Evolutionary conservation across 768 basidiomycete genomes (phyloP).

Genomic region (Leccinum obscurum): DNA sequence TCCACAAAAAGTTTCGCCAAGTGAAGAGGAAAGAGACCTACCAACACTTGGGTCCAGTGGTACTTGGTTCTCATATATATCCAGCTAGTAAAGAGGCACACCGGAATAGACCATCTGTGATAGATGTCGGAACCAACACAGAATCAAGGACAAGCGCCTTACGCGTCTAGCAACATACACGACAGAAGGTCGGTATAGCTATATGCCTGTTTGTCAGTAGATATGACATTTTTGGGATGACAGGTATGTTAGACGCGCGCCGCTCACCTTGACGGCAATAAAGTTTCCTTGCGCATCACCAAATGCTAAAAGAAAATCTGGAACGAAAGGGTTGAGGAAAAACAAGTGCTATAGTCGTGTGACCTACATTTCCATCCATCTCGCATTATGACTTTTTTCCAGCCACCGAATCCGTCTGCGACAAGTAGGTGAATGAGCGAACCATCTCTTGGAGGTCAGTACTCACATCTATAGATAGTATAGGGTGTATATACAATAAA

Average conservation of each 20-base stretch:
- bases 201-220: conserved; percentile 51
- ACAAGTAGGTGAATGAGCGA: conserved; percentile 2
- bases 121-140: neutral
- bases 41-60: conserved; percentile 81
- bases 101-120: conserved; percentile 81
- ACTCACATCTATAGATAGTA: conserved; percentile 83
- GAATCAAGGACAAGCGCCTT: conserved; percentile 19
- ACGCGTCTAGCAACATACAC: conserved; percentile 91
- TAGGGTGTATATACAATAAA: conserved; percentile 82
- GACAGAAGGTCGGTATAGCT: conserved; percentile 84
- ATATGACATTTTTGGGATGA: neutral
- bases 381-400: conserved; percentile 66
- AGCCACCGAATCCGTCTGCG: conserved; percentile 76
- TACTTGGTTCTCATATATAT: conserved; percentile 76
- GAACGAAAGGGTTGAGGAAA: neutral
- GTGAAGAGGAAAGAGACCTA: conserved; percentile 28
- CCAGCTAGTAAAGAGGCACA: conserved; percentile 80
- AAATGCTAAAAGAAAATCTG: conserved; percentile 77
- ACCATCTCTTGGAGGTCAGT: neutral
- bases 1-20: neutral
- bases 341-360: neutral
- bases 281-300: conserved; percentile 87
- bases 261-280: conserved; percentile 68
- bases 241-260: neutral
- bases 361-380: conserved; percentile 88